Evolutionary conservation across 2,329 filamentous ascomycete species (phyloP).

Genomic region (Phialemoniopsis sp.): DNA sequence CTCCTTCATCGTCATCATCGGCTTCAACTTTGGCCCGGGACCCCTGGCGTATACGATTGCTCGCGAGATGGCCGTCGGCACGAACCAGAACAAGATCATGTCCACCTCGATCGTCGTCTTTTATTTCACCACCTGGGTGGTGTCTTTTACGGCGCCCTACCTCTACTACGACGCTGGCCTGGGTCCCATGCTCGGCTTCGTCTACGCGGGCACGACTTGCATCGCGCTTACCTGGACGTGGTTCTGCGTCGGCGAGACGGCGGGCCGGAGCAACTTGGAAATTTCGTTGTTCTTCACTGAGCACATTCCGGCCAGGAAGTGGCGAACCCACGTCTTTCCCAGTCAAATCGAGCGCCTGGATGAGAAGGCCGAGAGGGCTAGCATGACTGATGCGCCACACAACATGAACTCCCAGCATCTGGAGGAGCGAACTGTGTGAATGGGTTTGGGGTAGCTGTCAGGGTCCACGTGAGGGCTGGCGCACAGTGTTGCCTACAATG

Average conservation of each 20-base stretch:
- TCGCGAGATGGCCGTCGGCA: conserved; percentile 36
- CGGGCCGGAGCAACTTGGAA: conserved; percentile 20
- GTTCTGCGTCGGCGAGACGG: conserved; percentile 26
- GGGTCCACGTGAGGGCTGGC: no score
- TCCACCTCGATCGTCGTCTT: conserved; percentile 33
- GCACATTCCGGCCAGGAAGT: conserved; percentile 18
- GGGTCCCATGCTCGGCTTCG: conserved; percentile 31
- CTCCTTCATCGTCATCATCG: conserved; percentile 26
- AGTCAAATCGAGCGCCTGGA: no score
- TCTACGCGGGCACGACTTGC: conserved; percentile 26
- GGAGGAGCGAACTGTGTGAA: no score
- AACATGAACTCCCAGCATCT: no score
- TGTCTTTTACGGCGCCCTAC: conserved; percentile 32
- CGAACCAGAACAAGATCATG: conserved; percentile 40
- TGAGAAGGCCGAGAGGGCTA: no score
- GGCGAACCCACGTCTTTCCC: no score
- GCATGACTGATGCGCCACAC: no score
- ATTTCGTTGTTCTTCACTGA: conserved; percentile 17
- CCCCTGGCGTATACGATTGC: conserved; percentile 31
- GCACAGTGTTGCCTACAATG: no score
- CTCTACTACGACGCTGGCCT: conserved; percentile 31
- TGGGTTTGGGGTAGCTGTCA: no score
- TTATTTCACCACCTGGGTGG: conserved; percentile 29
- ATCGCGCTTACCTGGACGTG: conserved; percentile 28
- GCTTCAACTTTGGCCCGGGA: conserved; percentile 34